Percentiles rank a stretch among this genome's conserved stretches.
These are phyloP conservation scores for Ailanthus altissimus DNA, from an alignment of 345 rosid genomes.

Conservation along the genomic window DNA sequence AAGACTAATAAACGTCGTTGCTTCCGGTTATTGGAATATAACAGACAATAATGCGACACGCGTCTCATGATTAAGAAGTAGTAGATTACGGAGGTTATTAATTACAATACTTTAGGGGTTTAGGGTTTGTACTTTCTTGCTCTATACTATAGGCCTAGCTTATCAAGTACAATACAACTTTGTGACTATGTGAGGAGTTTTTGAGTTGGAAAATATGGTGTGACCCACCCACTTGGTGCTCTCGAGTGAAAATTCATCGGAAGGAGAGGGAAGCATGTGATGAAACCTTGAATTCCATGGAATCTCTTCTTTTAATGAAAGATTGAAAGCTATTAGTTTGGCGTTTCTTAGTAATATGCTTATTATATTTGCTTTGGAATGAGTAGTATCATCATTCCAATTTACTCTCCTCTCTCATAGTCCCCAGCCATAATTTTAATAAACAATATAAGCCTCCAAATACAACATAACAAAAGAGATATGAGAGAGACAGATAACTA, in stretches of 20 bases:
- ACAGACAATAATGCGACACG: constrained; percentile 26
- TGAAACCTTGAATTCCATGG: constrained; percentile 58
- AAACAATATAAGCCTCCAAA: constrained; percentile 31
- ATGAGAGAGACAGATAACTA: background rate
- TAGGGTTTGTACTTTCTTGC: constrained; percentile 3
- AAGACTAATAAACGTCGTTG: constrained; percentile 9
- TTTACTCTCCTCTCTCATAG: background rate
- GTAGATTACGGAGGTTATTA: constrained; percentile 13
- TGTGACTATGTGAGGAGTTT: background rate
- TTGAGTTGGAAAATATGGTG: constrained; percentile 31
- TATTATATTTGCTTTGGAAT: constrained; percentile 29
- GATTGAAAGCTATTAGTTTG: constrained; percentile 54
- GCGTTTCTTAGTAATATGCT: constrained; percentile 30
- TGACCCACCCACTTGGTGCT: constrained; percentile 31
- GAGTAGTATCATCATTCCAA: constrained; percentile 32
- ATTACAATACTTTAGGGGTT: background rate
- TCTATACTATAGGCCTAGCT: background rate
- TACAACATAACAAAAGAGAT: constrained; percentile 29
- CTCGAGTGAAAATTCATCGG: constrained; percentile 36
- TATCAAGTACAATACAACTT: constrained; percentile 20
- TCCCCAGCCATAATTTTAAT: background rate
- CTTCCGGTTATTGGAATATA: constrained; percentile 29
- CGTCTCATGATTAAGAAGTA: constrained; percentile 23
- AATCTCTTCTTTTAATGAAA: constrained; percentile 66
- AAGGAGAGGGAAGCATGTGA: constrained; percentile 61